phyloP scores from a whole-genome alignment of 1,139 yeast genomes.

The Suhomyces taliae region DNA sequence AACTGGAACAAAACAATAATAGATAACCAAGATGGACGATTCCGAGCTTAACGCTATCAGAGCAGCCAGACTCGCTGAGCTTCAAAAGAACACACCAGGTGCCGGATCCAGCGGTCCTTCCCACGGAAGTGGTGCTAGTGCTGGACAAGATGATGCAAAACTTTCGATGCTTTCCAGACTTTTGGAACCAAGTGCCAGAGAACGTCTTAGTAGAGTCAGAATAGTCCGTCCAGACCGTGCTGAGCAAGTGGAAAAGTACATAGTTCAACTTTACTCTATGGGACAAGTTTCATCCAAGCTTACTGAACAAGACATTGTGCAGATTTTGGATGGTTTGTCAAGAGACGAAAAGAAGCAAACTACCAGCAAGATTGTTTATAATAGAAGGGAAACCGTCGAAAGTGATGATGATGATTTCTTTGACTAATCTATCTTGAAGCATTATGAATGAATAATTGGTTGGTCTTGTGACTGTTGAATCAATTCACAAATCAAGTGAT shows the following conservation, averaged over 20 bases:
- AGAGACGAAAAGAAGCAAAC: conserved; percentile 68
- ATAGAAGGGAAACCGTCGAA: conserved; percentile 16
- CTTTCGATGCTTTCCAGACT: conserved; percentile 60
- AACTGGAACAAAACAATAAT: not conserved
- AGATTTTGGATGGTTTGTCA: conserved; percentile 78
- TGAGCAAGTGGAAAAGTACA: conserved; percentile 80
- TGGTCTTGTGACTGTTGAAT: not conserved
- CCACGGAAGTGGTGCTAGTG: conserved; percentile 10
- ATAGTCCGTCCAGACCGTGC: conserved; percentile 93
- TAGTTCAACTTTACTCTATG: conserved; percentile 69
- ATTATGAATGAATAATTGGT: not conserved
- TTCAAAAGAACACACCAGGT: conserved; percentile 51
- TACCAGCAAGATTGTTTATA: conserved; percentile 54
- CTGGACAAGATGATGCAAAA: conserved; percentile 32
- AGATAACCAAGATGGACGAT: conserved; percentile 54
- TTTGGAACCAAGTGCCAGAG: conserved; percentile 80
- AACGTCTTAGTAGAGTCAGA: conserved; percentile 80
- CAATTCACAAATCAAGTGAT: not conserved
- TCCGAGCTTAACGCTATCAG: conserved; percentile 84
- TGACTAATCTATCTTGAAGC: conserved; percentile 8
- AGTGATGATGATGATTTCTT: conserved; percentile 18
- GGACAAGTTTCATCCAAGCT: conserved; percentile 78
- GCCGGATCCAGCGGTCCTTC: conserved; percentile 16
- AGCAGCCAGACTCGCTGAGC: conserved; percentile 81
- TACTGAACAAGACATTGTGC: conserved; percentile 77